Conservation (phyloP, 768 basidiomycete genomes). For the Amanita rimosa region DNA sequence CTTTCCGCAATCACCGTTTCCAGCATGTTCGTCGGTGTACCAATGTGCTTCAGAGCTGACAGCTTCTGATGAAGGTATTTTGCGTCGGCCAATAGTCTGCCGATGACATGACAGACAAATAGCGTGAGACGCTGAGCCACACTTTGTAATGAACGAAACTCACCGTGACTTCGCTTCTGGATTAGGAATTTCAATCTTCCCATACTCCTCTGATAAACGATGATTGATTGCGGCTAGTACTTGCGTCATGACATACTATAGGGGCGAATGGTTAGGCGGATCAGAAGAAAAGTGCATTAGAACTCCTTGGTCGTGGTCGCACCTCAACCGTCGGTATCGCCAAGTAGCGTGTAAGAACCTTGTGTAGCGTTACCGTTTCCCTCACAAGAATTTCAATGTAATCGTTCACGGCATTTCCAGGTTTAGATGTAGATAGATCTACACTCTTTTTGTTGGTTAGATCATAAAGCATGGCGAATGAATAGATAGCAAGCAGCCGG, state of each 20-base stretch:
- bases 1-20: slow-evolving; percentile 84
- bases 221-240: slow-evolving; percentile 92
- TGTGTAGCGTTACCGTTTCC: slow-evolving; percentile 92
- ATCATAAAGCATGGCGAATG: not conserved
- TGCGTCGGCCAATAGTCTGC: slow-evolving; percentile 73
- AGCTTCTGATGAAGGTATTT: slow-evolving; percentile 69
- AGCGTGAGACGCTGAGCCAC: slow-evolving; percentile 1
- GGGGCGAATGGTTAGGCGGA: slow-evolving; percentile 7
- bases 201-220: slow-evolving; percentile 79
- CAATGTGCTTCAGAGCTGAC: slow-evolving; percentile 61
- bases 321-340: slow-evolving; percentile 75
- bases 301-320: slow-evolving; percentile 17
- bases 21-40: slow-evolving; percentile 64
- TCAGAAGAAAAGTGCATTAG: slow-evolving; percentile 3
- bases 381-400: slow-evolving; percentile 92
- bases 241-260: slow-evolving; percentile 85
- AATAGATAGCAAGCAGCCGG: not conserved
- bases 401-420: slow-evolving; percentile 58
- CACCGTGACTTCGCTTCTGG: slow-evolving; percentile 82
- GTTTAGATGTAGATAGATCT: slow-evolving; percentile 61
- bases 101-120: slow-evolving; percentile 1
- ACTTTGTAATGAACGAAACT: slow-evolving; percentile 14
- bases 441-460: slow-evolving; percentile 38
- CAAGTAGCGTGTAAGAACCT: slow-evolving; percentile 88
- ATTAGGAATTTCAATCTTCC: slow-evolving; percentile 69